Base-by-base conservation (phyloP, 306 rosid species). In the Castanopsis chinensis region DNA sequence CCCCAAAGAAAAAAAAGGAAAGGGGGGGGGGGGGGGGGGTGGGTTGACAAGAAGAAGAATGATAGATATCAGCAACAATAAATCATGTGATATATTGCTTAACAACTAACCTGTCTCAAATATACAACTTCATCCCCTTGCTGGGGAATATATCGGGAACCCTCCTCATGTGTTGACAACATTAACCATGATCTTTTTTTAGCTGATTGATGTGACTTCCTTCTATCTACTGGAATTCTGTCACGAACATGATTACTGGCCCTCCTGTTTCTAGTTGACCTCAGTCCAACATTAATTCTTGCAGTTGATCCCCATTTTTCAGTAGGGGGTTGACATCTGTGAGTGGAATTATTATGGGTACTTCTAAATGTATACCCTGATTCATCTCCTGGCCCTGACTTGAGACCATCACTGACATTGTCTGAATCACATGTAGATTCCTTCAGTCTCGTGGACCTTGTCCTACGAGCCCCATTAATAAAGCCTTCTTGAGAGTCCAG, bases 141-240 rank as follows among this genome's bases (percentile, higher is more conserved):
- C 80, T 96, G 99, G 35, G 99, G 99, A 80, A 96, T 93, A 85
- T 90, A 96, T 81, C 99, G 84, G 78, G 93, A 89, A 70, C 97
- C 97, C 83, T 91, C 94, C 87, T 96, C 99, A 57, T 89, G 97
- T 17, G 85, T 86, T 3, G 97, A 83, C 81, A 91, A 81, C 91
- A 91, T 81, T 85, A 96, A 87, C 98, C 98, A 96, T 20, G 96
- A 82, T 49, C 88, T 88, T 88, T 90, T 96, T 63, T 82, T 77
- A 28, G 89, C 78, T 60, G 90, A 84, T 74, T 87, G 97, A 78
- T 71, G 55, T 2, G 89, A 60, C 87, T 86, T 93, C 82, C 83
- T 88, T 83, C 79, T 87, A 75, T 83, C 93, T 75, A 86, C 73
- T 60, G 91, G 89, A 87, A 87, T 88, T 55, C 78, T 76, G 78